Evolutionary conservation across 2,329 filamentous ascomycete species (phyloP).

Genomic region (Penicillium decumbens): DNA sequence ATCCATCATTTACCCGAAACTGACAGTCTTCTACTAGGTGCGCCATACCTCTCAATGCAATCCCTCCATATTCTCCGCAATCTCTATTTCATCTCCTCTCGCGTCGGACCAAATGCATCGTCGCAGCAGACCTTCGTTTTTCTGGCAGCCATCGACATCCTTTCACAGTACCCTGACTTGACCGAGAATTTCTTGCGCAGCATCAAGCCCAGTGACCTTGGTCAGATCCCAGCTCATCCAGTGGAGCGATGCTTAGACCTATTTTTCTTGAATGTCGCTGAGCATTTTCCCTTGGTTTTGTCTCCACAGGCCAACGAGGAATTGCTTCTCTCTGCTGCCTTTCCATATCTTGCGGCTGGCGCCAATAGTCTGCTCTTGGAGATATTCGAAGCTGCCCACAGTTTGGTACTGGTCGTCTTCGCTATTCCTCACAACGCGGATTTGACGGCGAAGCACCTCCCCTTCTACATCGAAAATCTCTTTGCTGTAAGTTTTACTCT

Average conservation of each 20-base stretch:
- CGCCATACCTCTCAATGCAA: conserved; percentile 64
- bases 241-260: conserved; percentile 71
- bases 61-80: conserved; percentile 70
- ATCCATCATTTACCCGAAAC: background rate
- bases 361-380: conserved; percentile 56
- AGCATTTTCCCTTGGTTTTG: conserved; percentile 72
- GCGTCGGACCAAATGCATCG: conserved; percentile 67
- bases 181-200: conserved; percentile 63
- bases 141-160: conserved; percentile 73
- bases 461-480: conserved; percentile 77
- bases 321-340: conserved; percentile 68
- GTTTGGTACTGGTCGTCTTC: conserved; percentile 72
- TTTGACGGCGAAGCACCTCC: conserved; percentile 66
- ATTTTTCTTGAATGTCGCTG: conserved; percentile 81
- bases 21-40: conserved; percentile 39
- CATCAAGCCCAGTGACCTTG: conserved; percentile 54
- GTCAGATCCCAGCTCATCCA: conserved; percentile 58
- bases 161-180: conserved; percentile 65
- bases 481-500: conserved; percentile 51
- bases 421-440: conserved; percentile 72
- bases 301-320: conserved; percentile 64
- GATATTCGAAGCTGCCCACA: conserved; percentile 87
- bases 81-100: conserved; percentile 74
- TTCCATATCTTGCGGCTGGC: conserved; percentile 65
- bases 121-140: conserved; percentile 83